phyloP scores from a whole-genome alignment of 129 eudicot genomes.

The Flaveria trinervia region DNA sequence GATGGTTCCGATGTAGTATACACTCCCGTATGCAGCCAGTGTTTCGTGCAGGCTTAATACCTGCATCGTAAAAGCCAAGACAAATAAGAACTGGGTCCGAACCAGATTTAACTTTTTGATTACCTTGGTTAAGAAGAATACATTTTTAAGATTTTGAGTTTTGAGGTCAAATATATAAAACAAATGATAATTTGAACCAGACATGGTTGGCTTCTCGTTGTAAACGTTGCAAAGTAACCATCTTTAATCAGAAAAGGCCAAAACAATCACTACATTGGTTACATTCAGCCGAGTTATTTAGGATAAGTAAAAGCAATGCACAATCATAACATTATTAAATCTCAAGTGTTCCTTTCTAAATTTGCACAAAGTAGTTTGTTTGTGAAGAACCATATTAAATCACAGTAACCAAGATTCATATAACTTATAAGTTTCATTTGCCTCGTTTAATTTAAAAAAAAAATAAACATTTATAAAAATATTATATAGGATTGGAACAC shows the following conservation, averaged over 20 bases:
- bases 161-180: background rate
- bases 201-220: background rate
- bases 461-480: too few relatives aligned
- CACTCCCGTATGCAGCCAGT: constrained; percentile 80
- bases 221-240: background rate
- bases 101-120: background rate
- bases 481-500: too few relatives aligned
- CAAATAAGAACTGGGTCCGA: background rate
- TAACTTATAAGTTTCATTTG: too few relatives aligned
- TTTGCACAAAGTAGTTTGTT: background rate
- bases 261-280: background rate
- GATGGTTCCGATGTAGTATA: constrained; percentile 82
- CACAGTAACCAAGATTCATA: too few relatives aligned
- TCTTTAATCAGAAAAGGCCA: background rate
- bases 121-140: background rate
- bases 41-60: constrained; percentile 90
- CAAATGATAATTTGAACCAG: background rate
- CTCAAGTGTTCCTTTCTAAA: background rate
- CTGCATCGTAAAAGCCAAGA: constrained; percentile 38
- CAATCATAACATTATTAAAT: background rate
- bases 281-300: background rate
- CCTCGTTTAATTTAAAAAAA: too few relatives aligned
- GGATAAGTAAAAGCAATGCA: background rate
- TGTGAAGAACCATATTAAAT: background rate
- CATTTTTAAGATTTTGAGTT: background rate